Percentiles rank a stretch among this genome's conserved stretches.
These are phyloP conservation scores for Candolleomyces eurysporus DNA, from an alignment of 768 basidiomycete species.

Conservation along the genomic window DNA sequence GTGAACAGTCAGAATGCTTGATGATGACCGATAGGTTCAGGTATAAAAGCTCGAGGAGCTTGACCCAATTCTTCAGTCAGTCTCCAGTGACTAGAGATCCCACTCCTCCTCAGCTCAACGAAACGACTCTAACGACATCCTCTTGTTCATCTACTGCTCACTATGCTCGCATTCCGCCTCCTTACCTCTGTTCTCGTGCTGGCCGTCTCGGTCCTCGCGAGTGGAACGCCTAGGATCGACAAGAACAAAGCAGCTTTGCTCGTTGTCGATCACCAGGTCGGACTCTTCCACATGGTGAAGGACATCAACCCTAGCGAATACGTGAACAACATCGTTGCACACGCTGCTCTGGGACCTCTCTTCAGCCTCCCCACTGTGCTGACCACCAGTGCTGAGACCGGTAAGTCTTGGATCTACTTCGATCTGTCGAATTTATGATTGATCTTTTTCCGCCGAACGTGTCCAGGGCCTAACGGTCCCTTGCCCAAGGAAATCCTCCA, in stretches of 20 bases:
- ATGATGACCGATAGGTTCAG: too few relatives aligned
- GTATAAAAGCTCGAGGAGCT: too few relatives aligned
- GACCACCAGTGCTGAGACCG: constrained; percentile 44
- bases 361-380: constrained; percentile 45
- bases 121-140: too few relatives aligned
- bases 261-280: constrained; percentile 48
- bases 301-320: constrained; percentile 37
- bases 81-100: too few relatives aligned
- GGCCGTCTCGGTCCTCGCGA: background rate
- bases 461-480: constrained; percentile 45
- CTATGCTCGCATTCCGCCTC: background rate
- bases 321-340: constrained; percentile 45
- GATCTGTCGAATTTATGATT: background rate
- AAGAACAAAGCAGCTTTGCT: constrained; percentile 40
- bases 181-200: background rate
- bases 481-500: constrained; percentile 42
- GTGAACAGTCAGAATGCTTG: too few relatives aligned
- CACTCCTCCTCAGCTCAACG: too few relatives aligned
- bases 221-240: constrained; percentile 27
- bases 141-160: background rate
- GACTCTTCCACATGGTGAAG: constrained; percentile 44
- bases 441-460: background rate
- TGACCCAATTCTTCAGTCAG: too few relatives aligned
- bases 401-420: constrained; percentile 18
- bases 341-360: constrained; percentile 43